Conservation (phyloP, 176 grass and related monocot genomes). For the barley (Hordeum vulgare) region DNA sequence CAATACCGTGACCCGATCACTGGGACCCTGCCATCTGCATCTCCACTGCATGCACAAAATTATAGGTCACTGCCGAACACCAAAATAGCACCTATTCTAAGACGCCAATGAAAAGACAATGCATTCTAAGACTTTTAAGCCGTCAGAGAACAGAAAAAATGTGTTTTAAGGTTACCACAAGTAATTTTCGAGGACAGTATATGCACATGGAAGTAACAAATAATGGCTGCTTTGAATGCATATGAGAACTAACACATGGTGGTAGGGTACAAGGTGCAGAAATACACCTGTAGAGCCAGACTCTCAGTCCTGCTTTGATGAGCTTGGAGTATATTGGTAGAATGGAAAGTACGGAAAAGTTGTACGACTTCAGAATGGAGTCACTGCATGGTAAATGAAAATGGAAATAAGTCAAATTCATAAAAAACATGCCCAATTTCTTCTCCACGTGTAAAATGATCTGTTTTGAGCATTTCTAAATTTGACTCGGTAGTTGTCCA, state of each 20-base stretch:
- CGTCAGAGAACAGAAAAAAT: neutral
- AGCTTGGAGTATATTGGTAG: constrained; percentile 80
- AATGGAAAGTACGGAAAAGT: constrained; percentile 66
- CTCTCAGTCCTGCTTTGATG: constrained; percentile 67
- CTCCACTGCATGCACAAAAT: constrained; percentile 47
- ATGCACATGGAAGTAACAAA: neutral
- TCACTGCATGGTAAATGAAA: constrained; percentile 47
- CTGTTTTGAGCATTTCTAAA: neutral
- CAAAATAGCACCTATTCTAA: neutral
- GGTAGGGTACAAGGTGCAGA: neutral
- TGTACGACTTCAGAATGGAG: constrained; percentile 64
- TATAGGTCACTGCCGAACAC: neutral
- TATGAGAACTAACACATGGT: neutral
- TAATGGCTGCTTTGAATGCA: neutral
- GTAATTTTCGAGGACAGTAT: neutral
- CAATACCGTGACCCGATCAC: constrained; percentile 90
- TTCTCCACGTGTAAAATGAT: neutral
- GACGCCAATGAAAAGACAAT: neutral
- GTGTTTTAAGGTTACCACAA: neutral
- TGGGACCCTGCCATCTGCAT: constrained; percentile 88
- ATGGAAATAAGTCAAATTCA: neutral
- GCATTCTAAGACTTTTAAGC: neutral
- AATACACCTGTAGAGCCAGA: constrained; percentile 84
- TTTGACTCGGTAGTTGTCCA: neutral
- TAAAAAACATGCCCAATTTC: neutral